phyloP scores from a whole-genome alignment of 148 eudicot genomes.

The Dianthus caryophyllus region DNA sequence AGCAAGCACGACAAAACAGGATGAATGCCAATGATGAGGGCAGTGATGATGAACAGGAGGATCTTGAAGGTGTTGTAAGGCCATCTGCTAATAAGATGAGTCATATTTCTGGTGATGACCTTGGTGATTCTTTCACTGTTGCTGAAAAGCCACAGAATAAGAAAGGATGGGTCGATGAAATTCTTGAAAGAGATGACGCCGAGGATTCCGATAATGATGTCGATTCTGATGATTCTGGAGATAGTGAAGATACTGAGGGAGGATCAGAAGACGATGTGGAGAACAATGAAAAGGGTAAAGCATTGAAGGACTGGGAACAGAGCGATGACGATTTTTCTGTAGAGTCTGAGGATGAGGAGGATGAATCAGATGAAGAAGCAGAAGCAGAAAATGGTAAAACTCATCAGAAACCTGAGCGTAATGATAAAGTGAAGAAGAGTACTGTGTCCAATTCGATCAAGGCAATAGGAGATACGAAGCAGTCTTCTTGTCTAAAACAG shows the following conservation, averaged over 20 bases:
- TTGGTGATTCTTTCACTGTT: constrained; percentile 82
- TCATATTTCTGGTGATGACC: constrained; percentile 96
- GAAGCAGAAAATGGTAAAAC: constrained; percentile 24
- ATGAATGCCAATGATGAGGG: constrained; percentile 73
- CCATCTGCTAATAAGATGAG: constrained; percentile 33
- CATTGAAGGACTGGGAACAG: constrained; percentile 92
- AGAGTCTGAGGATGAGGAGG: constrained; percentile 34
- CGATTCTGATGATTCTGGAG: constrained; percentile 44
- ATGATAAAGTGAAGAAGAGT: constrained; percentile 26
- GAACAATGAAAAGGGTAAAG: constrained; percentile 36
- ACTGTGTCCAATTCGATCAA: constrained; percentile 20
- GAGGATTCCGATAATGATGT: constrained; percentile 41
- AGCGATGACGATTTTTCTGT: constrained; percentile 71
- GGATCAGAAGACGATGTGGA: constrained; percentile 46
- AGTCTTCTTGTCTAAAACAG: constrained; percentile 23
- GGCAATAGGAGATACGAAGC: constrained; percentile 26
- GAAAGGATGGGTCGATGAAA: constrained; percentile 61
- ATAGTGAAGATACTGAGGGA: constrained; percentile 44
- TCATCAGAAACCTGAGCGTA: constrained; percentile 11
- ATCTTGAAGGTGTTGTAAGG: constrained; percentile 34
- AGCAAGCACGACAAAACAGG: constrained; percentile 84
- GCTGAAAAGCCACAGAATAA: constrained; percentile 45
- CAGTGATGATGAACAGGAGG: constrained; percentile 65
- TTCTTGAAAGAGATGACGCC: constrained; percentile 39
- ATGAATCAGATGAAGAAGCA: constrained; percentile 26